Evolutionary conservation across 768 basidiomycete genomes (phyloP).

Genomic region (Lyophyllum shimeji): DNA sequence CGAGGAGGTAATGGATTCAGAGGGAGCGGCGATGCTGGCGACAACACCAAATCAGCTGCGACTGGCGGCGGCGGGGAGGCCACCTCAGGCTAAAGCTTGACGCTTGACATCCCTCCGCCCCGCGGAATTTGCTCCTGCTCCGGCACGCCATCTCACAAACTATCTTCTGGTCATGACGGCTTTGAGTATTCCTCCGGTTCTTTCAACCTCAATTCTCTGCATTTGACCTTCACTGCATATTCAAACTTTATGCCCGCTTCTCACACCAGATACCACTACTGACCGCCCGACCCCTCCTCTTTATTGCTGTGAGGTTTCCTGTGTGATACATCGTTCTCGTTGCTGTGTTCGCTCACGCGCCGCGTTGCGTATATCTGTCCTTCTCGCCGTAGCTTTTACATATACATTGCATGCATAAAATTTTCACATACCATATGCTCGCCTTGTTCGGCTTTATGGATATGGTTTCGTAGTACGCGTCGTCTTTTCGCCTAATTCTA

Average conservation of each 20-base stretch:
- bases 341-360: background rate
- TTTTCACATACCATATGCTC: constrained; percentile 10
- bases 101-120: background rate
- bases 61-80: constrained; percentile 9
- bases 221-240: background rate
- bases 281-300: background rate
- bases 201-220: background rate
- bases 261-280: constrained; percentile 7
- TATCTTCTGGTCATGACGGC: background rate
- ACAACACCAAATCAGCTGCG: background rate
- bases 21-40: constrained; percentile 4
- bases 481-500: background rate
- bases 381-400: background rate
- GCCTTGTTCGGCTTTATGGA: constrained; percentile 10
- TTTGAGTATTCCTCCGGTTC: background rate
- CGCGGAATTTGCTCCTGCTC: background rate
- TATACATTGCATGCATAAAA: constrained; percentile 5
- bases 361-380: background rate
- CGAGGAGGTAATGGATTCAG: constrained; percentile 21
- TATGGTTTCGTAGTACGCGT: background rate
- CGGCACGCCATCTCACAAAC: background rate
- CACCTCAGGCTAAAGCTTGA: background rate
- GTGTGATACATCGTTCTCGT: background rate
- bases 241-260: background rate
- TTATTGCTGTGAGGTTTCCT: background rate